Evolutionary conservation across 1,284 basidiomycete genomes (phyloP), one percentile per base, ranked within the genome.

Genomic region (Bondarzewia mesenterica): DNA sequence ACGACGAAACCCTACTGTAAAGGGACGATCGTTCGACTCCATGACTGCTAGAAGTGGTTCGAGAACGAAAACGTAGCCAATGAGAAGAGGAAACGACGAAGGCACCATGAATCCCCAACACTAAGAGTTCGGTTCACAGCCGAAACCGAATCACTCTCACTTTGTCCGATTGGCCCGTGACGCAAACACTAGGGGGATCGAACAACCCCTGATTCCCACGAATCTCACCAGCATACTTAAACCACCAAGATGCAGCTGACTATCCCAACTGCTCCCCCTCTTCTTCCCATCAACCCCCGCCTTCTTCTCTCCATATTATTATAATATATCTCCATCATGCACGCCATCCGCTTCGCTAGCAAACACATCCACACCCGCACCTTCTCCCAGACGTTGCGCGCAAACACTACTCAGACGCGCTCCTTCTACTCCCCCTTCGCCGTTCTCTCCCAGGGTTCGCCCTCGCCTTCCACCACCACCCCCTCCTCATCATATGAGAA

Each of bases 381-480:
- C 26, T 54, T 63, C 51, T 62, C 63, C 35, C 56, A 56, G 41
- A 51, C 58, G 12, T 54, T 56, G 46, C 51, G 55, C 21, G 37
- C 52, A 49, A 27, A 51, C 47, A 44, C 47, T 32, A 44, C 48
- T 41, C 39, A 36, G 16, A 46, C 50, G 20, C 77, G 77, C 52
- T 55, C 71, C 2, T 82, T 83, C 67, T 79, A 80, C 64, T 75
- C 81, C 10, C 78, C 80, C 45, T 81, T 76, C 60, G 71, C 71
- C 52, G 69, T 65, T 26, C 72, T 81, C 58, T 69, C 64, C 50
- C 35, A 52, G 32, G 45, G 54, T 47, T 53, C 67, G 56, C 55
- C 73, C 60, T 56, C 61, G 10, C 63, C 56, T 42, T 48, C 66
- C 29, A 51, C 65, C 45, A 53, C 16, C 41, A 18, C 51, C 26